Percentiles rank a stretch among this genome's conserved stretches.
Conservation (phyloP, 108 stramenopile genomes). For the Cylindrotheca closterium region DNA sequence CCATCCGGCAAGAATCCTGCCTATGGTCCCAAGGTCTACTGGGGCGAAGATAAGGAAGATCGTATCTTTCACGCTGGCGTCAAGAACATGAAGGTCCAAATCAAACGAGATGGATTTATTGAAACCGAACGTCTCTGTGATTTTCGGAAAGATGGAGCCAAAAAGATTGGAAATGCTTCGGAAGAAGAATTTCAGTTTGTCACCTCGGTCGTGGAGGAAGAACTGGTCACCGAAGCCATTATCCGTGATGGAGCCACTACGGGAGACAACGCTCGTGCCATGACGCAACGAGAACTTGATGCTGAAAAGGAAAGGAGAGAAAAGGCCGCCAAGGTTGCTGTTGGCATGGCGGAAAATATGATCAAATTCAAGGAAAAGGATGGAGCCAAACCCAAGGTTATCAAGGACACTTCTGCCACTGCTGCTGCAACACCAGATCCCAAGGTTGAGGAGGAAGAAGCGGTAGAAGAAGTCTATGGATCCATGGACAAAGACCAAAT, state of each 20-base stretch:
- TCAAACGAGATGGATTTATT: conserved; percentile 69
- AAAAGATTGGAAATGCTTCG: conserved; percentile 62
- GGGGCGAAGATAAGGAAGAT: conserved; percentile 83
- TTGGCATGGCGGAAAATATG: conserved; percentile 43
- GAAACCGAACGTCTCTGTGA: conserved; percentile 65
- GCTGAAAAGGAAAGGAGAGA: conserved; percentile 43
- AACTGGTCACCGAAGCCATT: conserved; percentile 71
- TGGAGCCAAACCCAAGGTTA: conserved; percentile 26
- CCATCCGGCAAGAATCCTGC: conserved; percentile 70
- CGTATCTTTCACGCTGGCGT: conserved; percentile 88
- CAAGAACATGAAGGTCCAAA: conserved; percentile 53
- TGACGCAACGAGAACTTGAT: conserved; percentile 69
- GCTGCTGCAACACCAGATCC: conserved; percentile 1
- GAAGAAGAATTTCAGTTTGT: conserved; percentile 87
- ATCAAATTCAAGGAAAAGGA: conserved; percentile 40
- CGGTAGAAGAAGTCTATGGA: conserved; percentile 66
- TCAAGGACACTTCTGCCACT: conserved; percentile 21
- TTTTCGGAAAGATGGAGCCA: conserved; percentile 74
- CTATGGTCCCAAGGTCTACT: conserved; percentile 49
- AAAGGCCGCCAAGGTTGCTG: conserved; percentile 40
- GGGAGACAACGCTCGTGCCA: conserved; percentile 58
- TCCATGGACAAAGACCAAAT: conserved; percentile 65
- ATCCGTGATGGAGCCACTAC: conserved; percentile 55
- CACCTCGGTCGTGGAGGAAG: conserved; percentile 59
- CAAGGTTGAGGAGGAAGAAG: conserved; percentile 44